Conservation (phyloP, 1,139 yeast genomes). For the Yarrowia galli region DNA sequence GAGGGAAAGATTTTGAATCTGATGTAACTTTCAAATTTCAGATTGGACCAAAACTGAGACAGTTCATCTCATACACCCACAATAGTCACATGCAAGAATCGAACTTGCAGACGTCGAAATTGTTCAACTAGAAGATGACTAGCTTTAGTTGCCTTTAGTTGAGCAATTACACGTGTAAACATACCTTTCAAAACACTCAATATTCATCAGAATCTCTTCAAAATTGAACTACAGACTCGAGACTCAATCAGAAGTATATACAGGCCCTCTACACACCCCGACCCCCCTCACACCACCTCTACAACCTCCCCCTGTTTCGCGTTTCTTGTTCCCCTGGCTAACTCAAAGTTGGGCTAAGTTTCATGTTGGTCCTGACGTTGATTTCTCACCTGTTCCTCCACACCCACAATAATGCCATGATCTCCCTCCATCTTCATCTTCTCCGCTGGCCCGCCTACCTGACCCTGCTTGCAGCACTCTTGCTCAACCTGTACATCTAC, state of each 20-base stretch:
- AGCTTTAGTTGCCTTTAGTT: neutral
- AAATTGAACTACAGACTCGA: too few species aligned
- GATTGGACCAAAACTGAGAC: too few species aligned
- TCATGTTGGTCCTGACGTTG: neutral
- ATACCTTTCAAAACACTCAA: neutral
- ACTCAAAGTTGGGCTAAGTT: conserved; percentile 14
- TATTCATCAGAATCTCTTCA: neutral
- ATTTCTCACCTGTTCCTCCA: neutral
- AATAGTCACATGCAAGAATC: neutral
- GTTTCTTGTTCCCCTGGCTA: conserved; percentile 6
- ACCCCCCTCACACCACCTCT: too few species aligned
- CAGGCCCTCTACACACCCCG: too few species aligned
- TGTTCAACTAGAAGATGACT: too few species aligned
- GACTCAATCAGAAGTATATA: too few species aligned
- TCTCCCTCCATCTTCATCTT: conserved; percentile 6
- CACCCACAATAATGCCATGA: conserved; percentile 20
- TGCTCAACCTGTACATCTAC: conserved; percentile 67
- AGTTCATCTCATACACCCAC: neutral
- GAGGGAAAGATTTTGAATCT: neutral
- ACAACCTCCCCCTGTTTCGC: neutral
- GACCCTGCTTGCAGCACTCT: conserved; percentile 54
- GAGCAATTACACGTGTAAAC: neutral
- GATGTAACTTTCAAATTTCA: neutral
- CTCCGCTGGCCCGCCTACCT: conserved; percentile 40
- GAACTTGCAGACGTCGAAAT: neutral